Evolutionary conservation across 2,329 filamentous ascomycete genomes (phyloP), one percentile per base, ranked within the genome.

Genomic region (Cladosporium phlei): DNA sequence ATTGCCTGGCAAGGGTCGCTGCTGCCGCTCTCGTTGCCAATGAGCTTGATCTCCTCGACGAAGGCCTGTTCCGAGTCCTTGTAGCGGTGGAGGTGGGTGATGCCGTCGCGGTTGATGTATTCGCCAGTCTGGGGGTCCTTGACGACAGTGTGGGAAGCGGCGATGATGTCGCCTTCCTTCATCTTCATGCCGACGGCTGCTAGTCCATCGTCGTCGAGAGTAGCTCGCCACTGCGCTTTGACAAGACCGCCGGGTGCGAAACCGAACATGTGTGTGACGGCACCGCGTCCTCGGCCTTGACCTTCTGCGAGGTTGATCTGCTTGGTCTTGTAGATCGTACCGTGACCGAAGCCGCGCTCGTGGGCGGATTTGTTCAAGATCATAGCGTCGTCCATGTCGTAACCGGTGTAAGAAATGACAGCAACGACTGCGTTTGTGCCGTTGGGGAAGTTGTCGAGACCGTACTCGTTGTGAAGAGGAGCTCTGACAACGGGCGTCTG

Each of bases 311-410:
- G 77, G 27, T 86, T 82, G 62, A 93, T 83, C 62, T 94, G 86
- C 71, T 97, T 95, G 7, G 89, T 95, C 74, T 98, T 98, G 77
- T 96, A 98, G 59, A 98, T 89, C 4, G 90, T 94, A 46, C 93
- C 93, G 61, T 97, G 83, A 28, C 89, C 91, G 61, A 98, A 97
- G 11, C 93, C 93, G 57, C 93, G 83, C 69, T 98, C 93, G 67
- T 96, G 88, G 2, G 91, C 83, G 16, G 89, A 95, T 67, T 97
- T 97, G 75, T 97, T 97, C 64, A 98, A 76, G 64, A 98, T 97
- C 91, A 97, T 97, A 65, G 93, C 93, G 71, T 98, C 93, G 76
- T 98, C 93, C 93, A 98, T 98, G 76, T 98, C 93, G 70, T 97
- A 98, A 42, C 91, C 93, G 2, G 91, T 97, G 68, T 98, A 98